Evolutionary conservation across 371 early-diverging fungal species (phyloP).

Genomic region (Zychaea mexicana): DNA sequence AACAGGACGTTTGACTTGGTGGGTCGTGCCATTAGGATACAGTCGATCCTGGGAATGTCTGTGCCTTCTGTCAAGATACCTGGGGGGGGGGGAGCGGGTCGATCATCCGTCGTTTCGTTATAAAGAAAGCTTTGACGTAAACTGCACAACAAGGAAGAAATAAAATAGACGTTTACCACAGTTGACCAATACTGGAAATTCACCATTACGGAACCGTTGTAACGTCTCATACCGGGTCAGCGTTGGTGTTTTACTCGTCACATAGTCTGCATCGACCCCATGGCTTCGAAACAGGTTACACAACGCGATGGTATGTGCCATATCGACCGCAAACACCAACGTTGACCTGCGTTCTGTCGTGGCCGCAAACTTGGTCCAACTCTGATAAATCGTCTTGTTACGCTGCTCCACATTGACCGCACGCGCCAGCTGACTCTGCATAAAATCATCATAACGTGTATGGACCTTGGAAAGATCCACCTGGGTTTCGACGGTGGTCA

Average conservation of each 20-base stretch:
- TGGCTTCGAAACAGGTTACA: slow-evolving; percentile 55
- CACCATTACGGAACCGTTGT: slow-evolving; percentile 60
- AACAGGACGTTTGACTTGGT: slow-evolving; percentile 81
- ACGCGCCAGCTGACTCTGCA: slow-evolving; percentile 50
- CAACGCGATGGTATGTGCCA: slow-evolving; percentile 70
- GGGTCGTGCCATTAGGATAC: slow-evolving; percentile 87
- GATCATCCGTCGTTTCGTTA: too few relatives aligned
- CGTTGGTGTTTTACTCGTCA: slow-evolving; percentile 65
- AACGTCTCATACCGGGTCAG: slow-evolving; percentile 60
- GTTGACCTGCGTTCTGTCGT: slow-evolving; percentile 58
- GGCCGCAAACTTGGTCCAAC: slow-evolving; percentile 60
- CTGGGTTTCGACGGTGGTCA: slow-evolving; percentile 68
- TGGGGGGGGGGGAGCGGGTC: too few relatives aligned
- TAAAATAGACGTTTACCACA: slow-evolving; percentile 58
- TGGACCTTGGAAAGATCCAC: slow-evolving; percentile 58
- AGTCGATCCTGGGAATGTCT: slow-evolving; percentile 90
- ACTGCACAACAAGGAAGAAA: background rate
- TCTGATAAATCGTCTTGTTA: slow-evolving; percentile 69
- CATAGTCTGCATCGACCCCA: slow-evolving; percentile 63
- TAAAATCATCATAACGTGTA: slow-evolving; percentile 65
- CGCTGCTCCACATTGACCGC: slow-evolving; percentile 68
- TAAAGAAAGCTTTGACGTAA: background rate
- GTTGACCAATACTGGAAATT: slow-evolving; percentile 84
- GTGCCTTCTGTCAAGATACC: slow-evolving; percentile 82
- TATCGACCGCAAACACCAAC: slow-evolving; percentile 88